A percentile compares a stretch with the other conserved stretches of the same genome.
phyloP scores from a whole-genome alignment of 192 early-diverging fungal species.

The Obelidium mucronatum region DNA sequence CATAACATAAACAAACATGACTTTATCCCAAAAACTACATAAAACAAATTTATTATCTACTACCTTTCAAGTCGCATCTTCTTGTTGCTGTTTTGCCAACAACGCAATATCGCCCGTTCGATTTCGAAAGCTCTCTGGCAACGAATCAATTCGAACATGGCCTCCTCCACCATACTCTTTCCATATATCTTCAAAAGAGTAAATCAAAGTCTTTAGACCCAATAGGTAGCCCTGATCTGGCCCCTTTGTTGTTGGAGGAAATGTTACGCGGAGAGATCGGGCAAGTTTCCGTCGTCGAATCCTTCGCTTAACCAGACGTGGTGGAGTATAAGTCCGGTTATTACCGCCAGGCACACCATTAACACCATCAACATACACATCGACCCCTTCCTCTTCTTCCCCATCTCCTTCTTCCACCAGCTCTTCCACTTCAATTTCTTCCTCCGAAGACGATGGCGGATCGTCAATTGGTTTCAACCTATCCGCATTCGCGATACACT shows the following conservation, averaged over 20 bases:
- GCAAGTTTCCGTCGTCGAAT: background rate
- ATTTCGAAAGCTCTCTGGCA: slow-evolving; percentile 24
- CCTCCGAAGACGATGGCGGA: slow-evolving; percentile 32
- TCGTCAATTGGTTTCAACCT: slow-evolving; percentile 53
- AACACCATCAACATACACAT: background rate
- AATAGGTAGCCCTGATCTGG: slow-evolving; percentile 84
- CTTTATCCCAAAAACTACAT: no score
- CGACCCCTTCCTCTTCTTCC: background rate
- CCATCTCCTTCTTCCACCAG: background rate
- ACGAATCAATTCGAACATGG: slow-evolving; percentile 22
- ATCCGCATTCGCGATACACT: slow-evolving; percentile 77
- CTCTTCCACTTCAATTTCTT: slow-evolving; percentile 16
- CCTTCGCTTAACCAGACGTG: slow-evolving; percentile 39
- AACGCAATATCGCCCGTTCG: slow-evolving; percentile 36
- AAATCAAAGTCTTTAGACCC: slow-evolving; percentile 75
- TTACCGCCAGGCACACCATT: background rate
- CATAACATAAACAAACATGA: no score
- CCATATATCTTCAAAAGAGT: slow-evolving; percentile 73
- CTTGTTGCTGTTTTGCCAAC: slow-evolving; percentile 23
- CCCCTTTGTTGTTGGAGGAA: slow-evolving; percentile 71
- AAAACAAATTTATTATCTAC: background rate
- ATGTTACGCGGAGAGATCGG: slow-evolving; percentile 52
- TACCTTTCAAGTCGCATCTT: background rate
- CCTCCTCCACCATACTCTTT: slow-evolving; percentile 42
- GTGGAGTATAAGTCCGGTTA: slow-evolving; percentile 13